Evolutionary conservation across 768 basidiomycete genomes (phyloP), one percentile per base, ranked within the genome.

Genomic region (Goffeauzyma gilvescens): DNA sequence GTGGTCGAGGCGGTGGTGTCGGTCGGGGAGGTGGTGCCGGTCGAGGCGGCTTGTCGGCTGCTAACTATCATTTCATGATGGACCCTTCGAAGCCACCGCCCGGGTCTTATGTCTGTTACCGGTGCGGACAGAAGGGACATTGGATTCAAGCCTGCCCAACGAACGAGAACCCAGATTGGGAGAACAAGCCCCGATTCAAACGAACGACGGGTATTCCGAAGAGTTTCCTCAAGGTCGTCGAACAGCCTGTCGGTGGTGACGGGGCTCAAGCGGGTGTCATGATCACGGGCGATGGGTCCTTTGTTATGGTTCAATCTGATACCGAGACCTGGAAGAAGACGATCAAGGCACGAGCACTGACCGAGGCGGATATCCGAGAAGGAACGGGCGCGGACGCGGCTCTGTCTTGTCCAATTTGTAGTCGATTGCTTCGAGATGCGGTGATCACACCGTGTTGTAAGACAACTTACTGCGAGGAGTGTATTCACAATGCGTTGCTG

Each of bases 91-190:
- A 60, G 52, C 83, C 86, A 24, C 67, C 93, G 9, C 93, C 93
- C 21, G 73, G 81, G 1, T 90, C 87, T 46, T 98, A 98, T 66
- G 89, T 96, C 3, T 98, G 93, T 61, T 96, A 96, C 62, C 79
- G 93, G 27, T 98, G 93, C 66, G 87, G 89, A 34, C 83, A 93
- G 66, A 90, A 93, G 76, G 93, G 93, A 30, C 93, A 98, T 59
- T 98, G 93, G 93, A 98, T 98, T 50, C 89, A 98, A 60, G 84
- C 93, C 50, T 98, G 93, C 60, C 93, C 93, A 1, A 93, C 87
- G 5, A 95, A 95, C 61, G 87, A 80, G 54, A 85, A 98, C 59
- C 79, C 85, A 38, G 85, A 89, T 37, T 93, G 79, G 51, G 85
- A 90, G 63, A 80, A 96, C 55, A 71, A 81, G 44, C 90, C 90